Percentiles rank a stretch among this genome's conserved stretches.
These are phyloP conservation scores for Peronospora destructor DNA, from an alignment of 352 stramenopile species.

Conservation along the genomic window DNA sequence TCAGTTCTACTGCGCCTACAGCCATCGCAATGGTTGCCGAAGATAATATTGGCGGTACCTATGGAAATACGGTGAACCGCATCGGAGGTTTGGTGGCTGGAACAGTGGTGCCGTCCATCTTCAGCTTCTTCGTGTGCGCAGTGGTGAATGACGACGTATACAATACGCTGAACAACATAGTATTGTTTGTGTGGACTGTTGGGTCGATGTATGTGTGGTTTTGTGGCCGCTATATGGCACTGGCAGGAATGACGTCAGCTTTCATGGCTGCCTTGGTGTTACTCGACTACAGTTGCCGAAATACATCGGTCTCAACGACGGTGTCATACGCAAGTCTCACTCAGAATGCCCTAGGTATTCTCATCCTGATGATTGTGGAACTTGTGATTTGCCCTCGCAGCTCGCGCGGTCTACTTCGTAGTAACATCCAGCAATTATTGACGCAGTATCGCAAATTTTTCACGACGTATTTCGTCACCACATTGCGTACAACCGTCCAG, in stretches of 20 bases:
- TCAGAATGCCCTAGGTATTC: slow-evolving; percentile 59
- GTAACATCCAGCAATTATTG: slow-evolving; percentile 52
- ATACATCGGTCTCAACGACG: slow-evolving; percentile 18
- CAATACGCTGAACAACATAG: slow-evolving; percentile 59
- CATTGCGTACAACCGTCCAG: slow-evolving; percentile 32
- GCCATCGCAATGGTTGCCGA: slow-evolving; percentile 67
- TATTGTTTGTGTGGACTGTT: slow-evolving; percentile 63
- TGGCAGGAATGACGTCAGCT: slow-evolving; percentile 67
- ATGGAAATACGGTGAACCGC: slow-evolving; percentile 60
- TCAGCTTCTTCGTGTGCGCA: slow-evolving; percentile 76
- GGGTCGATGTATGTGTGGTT: slow-evolving; percentile 75
- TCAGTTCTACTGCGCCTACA: slow-evolving; percentile 54
- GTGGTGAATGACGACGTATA: slow-evolving; percentile 32
- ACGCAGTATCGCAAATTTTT: slow-evolving; percentile 41
- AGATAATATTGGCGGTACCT: slow-evolving; percentile 61
- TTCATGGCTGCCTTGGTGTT: slow-evolving; percentile 62
- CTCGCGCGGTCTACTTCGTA: slow-evolving; percentile 44
- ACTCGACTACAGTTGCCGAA: slow-evolving; percentile 45
- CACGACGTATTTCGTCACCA: slow-evolving; percentile 54
- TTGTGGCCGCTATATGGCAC: slow-evolving; percentile 54
- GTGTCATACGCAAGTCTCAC: slow-evolving; percentile 64
- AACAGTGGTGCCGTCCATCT: slow-evolving; percentile 66
- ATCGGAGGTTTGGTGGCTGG: slow-evolving; percentile 53
- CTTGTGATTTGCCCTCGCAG: slow-evolving; percentile 47
- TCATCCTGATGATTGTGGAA: slow-evolving; percentile 66